Percentiles rank a stretch among this genome's conserved stretches.
These are phyloP conservation scores for Digitaria exilis DNA, from an alignment of 202 grass and related monocot genomes.

Conservation along the genomic window DNA sequence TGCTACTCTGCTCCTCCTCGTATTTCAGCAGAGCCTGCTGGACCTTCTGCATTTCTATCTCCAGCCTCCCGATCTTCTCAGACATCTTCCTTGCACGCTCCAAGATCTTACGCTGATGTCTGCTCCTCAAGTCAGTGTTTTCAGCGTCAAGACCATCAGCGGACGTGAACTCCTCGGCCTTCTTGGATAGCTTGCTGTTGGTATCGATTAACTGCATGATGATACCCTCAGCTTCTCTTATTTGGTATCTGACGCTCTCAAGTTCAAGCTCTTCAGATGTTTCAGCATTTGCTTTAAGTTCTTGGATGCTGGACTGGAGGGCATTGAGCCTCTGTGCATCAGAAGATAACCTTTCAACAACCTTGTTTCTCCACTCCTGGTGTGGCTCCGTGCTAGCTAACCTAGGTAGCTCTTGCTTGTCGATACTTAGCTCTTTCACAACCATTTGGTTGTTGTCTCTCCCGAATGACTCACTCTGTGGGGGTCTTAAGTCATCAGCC, in stretches of 20 bases:
- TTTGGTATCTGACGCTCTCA: conserved; percentile 55
- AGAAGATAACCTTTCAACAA: conserved; percentile 69
- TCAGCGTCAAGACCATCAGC: conserved; percentile 28
- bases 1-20: conserved; percentile 62
- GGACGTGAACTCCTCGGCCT: conserved; percentile 62
- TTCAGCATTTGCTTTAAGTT: conserved; percentile 64
- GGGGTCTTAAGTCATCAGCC: conserved; percentile 37
- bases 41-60: conserved; percentile 79
- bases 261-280: conserved; percentile 60
- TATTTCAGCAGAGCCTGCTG: conserved; percentile 73
- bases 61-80: conserved; percentile 85
- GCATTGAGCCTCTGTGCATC: conserved; percentile 69
- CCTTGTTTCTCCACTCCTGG: conserved; percentile 78
- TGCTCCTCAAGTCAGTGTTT: conserved; percentile 56
- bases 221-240: conserved; percentile 73
- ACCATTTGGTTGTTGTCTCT: conserved; percentile 43
- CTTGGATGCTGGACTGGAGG: conserved; percentile 75
- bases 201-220: conserved; percentile 79
- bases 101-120: conserved; percentile 74
- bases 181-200: conserved; percentile 82
- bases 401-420: conserved; percentile 67
- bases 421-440: conserved; percentile 75
- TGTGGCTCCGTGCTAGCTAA: conserved; percentile 35
- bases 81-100: conserved; percentile 79
- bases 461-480: conserved; percentile 46